Evolutionary conservation across 768 basidiomycete species (phyloP), one percentile per base, ranked within the genome.

Genomic region (Podaxis pistillaris): DNA sequence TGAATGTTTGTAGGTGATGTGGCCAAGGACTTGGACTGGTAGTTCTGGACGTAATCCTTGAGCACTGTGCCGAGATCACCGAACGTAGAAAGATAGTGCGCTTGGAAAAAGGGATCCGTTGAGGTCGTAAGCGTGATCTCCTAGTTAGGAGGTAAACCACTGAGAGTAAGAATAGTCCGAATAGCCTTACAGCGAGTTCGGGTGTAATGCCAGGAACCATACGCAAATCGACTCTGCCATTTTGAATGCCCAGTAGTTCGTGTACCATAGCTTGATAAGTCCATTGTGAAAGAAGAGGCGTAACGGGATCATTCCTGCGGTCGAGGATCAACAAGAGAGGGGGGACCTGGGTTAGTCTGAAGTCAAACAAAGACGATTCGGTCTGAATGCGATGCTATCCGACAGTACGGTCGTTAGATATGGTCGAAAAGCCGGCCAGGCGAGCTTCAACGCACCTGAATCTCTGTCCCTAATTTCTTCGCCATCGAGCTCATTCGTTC

Each of bases 201-300:
- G 91, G 87, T 54, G 83, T 78, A 49, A 95, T 90, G 67, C 93
- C 95, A 13, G 94, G 94, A 38, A 96, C 93, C 64, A 85, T 77
- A 64, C 84, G 86, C 50, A 96, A 75, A 70, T 93, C 88, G 3
- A 98, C 95, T 62, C 97, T 84, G 19, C 96, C 96, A 70, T 98
- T 98, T 64, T 91, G 88, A 51, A 99, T 97, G 1, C 92, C 90
- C 6, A 98, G 76, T 13, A 97, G 79, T 72, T 98, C 97, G 69
- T 99, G 97, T 0, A 98, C 97, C 96, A 98, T 98, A 1, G 96
- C 97, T 73, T 98, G 96, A 76, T 98, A 98, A 26, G 97, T 98
- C 97, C 97, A 98, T 74, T 98, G 97, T 2, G 94, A 94, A 33
- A 98, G 81, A 40, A 98, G 77, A 3, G 97, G 97, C 0, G 97